phyloP scores from a whole-genome alignment of 169 alveolate genomes.

The Condylostoma magnum region DNA sequence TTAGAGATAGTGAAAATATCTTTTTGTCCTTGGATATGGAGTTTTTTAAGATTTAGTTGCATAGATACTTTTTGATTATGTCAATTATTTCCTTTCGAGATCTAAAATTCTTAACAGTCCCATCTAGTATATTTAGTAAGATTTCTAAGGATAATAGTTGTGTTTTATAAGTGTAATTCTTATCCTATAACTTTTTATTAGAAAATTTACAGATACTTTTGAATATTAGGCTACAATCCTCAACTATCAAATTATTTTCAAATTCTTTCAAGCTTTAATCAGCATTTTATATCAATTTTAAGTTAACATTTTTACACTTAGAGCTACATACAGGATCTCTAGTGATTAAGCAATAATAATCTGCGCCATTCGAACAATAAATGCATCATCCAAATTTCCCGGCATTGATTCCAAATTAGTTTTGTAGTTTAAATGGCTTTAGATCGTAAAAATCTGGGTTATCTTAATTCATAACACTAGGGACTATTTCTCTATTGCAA shows the following conservation, averaged over 20 bases:
- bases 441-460: constrained; percentile 28
- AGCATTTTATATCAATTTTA: not conserved
- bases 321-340: constrained; percentile 84
- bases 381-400: constrained; percentile 86
- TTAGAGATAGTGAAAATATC: constrained; percentile 52
- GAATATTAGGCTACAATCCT: constrained; percentile 49
- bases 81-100: constrained; percentile 60
- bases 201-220: constrained; percentile 54
- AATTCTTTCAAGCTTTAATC: not conserved
- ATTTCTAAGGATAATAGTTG: constrained; percentile 71
- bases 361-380: constrained; percentile 79
- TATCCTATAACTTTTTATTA: constrained; percentile 51
- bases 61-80: constrained; percentile 64
- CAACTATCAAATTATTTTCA: constrained; percentile 21
- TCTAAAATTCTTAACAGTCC: constrained; percentile 61
- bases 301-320: too few species aligned
- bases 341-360: constrained; percentile 75
- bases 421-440: constrained; percentile 35
- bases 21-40: constrained; percentile 58
- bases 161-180: constrained; percentile 36
- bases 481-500: constrained; percentile 42
- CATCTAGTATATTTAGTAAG: constrained; percentile 63
- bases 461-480: constrained; percentile 20
- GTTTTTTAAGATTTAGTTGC: constrained; percentile 69
- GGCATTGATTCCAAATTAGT: constrained; percentile 59